Conservation (phyloP, 495 filamentous ascomycete species). For the Hypoxylon fragiforme region DNA sequence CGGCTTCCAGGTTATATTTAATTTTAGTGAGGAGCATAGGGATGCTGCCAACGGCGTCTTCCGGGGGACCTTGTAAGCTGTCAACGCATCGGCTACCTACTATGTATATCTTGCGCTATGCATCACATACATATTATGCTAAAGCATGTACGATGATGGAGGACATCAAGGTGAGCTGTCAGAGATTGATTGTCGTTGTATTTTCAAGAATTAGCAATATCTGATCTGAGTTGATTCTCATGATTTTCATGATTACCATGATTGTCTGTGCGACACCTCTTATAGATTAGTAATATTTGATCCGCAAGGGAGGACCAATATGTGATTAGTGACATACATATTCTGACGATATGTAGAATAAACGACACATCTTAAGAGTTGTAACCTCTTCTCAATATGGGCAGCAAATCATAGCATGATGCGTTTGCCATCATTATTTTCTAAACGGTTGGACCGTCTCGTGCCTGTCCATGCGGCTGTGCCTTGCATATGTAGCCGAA, state of each 20-base stretch:
- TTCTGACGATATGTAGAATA: too few relatives aligned
- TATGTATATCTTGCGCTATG: not conserved
- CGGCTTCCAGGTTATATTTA: conserved; percentile 14
- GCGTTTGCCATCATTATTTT: not conserved
- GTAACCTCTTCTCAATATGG: conserved; percentile 25
- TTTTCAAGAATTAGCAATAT: too few relatives aligned
- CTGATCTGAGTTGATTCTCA: conserved; percentile 16
- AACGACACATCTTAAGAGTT: conserved; percentile 14
- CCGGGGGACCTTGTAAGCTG: not conserved
- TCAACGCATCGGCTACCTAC: not conserved
- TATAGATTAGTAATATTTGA: conserved; percentile 25
- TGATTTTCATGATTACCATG: conserved; percentile 15
- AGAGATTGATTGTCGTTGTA: too few relatives aligned
- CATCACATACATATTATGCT: not conserved
- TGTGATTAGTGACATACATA: too few relatives aligned
- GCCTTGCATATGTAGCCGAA: conserved; percentile 33
- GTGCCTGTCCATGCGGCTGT: conserved; percentile 25
- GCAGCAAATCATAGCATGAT: conserved; percentile 19
- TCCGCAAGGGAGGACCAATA: too few relatives aligned
- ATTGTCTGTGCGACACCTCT: conserved; percentile 14
- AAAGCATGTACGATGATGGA: conserved; percentile 2
- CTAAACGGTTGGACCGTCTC: conserved; percentile 23
- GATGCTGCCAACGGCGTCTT: conserved; percentile 10
- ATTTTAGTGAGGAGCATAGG: conserved; percentile 9
- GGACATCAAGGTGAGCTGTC: conserved; percentile 4